Conservation (phyloP, 2,329 filamentous ascomycete species). For the Hypocrella siamensis region DNA sequence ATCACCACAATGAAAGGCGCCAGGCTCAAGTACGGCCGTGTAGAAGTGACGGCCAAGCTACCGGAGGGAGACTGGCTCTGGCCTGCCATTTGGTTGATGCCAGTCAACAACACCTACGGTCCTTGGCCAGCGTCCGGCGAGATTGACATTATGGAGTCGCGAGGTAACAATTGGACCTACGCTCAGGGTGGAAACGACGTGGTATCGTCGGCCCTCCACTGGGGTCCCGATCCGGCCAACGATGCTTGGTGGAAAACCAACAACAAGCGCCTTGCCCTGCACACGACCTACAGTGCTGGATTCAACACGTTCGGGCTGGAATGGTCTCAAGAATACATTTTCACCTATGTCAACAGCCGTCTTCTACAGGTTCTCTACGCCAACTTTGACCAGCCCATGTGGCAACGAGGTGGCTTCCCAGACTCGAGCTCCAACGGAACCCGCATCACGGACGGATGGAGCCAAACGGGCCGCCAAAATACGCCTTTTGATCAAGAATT, state of each 20-base stretch:
- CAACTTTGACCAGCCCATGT: conserved; percentile 54
- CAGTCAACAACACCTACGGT: conserved; percentile 56
- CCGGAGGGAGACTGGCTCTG: conserved; percentile 35
- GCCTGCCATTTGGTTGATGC: conserved; percentile 48
- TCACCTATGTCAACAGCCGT: conserved; percentile 70
- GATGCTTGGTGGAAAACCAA: conserved; percentile 78
- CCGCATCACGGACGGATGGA: conserved; percentile 48
- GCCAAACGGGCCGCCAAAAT: conserved; percentile 38
- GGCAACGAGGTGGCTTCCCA: conserved; percentile 53
- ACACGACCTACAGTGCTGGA: conserved; percentile 52
- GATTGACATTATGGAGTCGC: conserved; percentile 69
- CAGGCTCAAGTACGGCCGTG: conserved; percentile 62
- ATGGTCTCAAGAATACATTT: conserved; percentile 79
- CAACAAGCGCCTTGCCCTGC: conserved; percentile 57
- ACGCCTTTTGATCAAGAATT: conserved; percentile 65
- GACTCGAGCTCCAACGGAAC: conserved; percentile 49
- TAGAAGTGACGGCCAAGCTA: conserved; percentile 65
- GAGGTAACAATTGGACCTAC: conserved; percentile 71
- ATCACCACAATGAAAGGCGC: conserved; percentile 59
- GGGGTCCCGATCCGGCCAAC: conserved; percentile 56
- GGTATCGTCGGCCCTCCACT: conserved; percentile 64
- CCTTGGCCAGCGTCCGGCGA: conserved; percentile 67
- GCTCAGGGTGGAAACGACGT: conserved; percentile 67
- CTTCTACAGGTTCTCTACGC: conserved; percentile 69
- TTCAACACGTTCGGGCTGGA: conserved; percentile 73